A percentile compares a stretch with the other conserved stretches of the same genome.
phyloP scores from a whole-genome alignment of 2,329 filamentous ascomycete genomes.

The Zalaria sp. region DNA sequence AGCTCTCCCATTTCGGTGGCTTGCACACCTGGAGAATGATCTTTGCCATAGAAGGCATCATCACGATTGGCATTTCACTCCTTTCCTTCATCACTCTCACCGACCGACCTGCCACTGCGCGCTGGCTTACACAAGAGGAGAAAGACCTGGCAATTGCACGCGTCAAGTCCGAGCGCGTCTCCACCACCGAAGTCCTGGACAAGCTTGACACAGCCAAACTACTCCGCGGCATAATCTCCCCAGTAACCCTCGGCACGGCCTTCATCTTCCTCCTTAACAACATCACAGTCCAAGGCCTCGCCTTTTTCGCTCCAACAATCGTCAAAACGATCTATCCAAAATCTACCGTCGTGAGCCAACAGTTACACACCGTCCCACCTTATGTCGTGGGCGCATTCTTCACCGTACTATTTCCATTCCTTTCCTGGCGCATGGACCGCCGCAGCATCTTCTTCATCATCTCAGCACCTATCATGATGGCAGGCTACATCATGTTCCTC shows the following conservation, averaged over 20 bases:
- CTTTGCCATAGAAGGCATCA: conserved; percentile 57
- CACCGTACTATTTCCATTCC: conserved; percentile 45
- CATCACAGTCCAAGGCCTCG: conserved; percentile 56
- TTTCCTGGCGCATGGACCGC: conserved; percentile 46
- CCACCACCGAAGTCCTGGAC: conserved; percentile 48
- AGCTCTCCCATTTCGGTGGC: conserved; percentile 41
- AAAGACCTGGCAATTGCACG: conserved; percentile 52
- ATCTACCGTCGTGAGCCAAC: conserved; percentile 44
- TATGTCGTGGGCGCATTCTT: conserved; percentile 58
- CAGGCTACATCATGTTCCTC: conserved; percentile 58
- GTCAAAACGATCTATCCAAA: conserved; percentile 53
- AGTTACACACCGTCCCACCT: conserved; percentile 57
- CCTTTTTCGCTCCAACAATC: conserved; percentile 58
- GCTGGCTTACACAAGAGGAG: conserved; percentile 51
- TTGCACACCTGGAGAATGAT: conserved; percentile 54
- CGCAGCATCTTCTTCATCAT: conserved; percentile 48
- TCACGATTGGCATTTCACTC: conserved; percentile 43
- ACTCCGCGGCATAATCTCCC: conserved; percentile 47
- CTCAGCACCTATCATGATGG: conserved; percentile 49
- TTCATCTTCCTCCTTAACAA: conserved; percentile 52
- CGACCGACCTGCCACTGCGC: conserved; percentile 52
- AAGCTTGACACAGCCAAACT: conserved; percentile 46
- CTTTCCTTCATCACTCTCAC: conserved; percentile 51
- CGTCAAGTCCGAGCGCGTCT: conserved; percentile 54
- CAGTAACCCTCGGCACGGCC: conserved; percentile 42